Evolutionary conservation across 352 stramenopile genomes (phyloP).

Genomic region (Globisporangium emineosum): DNA sequence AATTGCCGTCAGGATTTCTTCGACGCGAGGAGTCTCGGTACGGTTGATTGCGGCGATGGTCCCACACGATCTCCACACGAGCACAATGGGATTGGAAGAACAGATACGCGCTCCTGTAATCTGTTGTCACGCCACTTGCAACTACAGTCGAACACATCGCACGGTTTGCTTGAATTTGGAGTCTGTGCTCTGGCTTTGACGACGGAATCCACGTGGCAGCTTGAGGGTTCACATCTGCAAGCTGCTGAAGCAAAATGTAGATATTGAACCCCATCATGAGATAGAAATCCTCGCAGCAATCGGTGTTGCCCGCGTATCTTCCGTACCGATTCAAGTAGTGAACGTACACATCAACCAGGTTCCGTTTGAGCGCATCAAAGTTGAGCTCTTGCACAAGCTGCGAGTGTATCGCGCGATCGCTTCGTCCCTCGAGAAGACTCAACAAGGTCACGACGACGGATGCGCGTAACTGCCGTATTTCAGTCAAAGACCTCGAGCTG

Average conservation of each 20-base stretch:
- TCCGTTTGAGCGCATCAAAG: slow-evolving; percentile 62
- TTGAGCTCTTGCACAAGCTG: slow-evolving; percentile 76
- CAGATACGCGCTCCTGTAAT: slow-evolving; percentile 46
- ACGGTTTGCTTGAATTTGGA: neutral
- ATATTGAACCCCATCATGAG: slow-evolving; percentile 79
- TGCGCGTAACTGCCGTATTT: slow-evolving; percentile 38
- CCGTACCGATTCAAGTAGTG: slow-evolving; percentile 40
- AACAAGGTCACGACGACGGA: slow-evolving; percentile 60
- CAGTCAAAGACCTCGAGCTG: slow-evolving; percentile 7
- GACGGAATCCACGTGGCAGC: slow-evolving; percentile 43
- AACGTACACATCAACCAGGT: slow-evolving; percentile 53
- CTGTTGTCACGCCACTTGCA: slow-evolving; percentile 8
- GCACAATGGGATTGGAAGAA: slow-evolving; percentile 72
- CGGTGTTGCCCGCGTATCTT: slow-evolving; percentile 50
- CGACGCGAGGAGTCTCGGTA: neutral
- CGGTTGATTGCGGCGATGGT: slow-evolving; percentile 20
- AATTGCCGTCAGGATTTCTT: neutral
- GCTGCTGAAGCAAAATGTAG: slow-evolving; percentile 66
- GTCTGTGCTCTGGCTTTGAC: neutral
- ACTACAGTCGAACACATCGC: neutral
- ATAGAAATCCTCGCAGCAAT: slow-evolving; percentile 64
- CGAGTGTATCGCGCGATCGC: slow-evolving; percentile 47
- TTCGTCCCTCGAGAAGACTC: slow-evolving; percentile 63
- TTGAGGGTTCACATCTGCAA: slow-evolving; percentile 45
- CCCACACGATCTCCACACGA: slow-evolving; percentile 70